Evolutionary conservation across 2,329 filamentous ascomycete species (phyloP), one percentile per base, ranked within the genome.

Genomic region (Nannizziopsis barbatae): DNA sequence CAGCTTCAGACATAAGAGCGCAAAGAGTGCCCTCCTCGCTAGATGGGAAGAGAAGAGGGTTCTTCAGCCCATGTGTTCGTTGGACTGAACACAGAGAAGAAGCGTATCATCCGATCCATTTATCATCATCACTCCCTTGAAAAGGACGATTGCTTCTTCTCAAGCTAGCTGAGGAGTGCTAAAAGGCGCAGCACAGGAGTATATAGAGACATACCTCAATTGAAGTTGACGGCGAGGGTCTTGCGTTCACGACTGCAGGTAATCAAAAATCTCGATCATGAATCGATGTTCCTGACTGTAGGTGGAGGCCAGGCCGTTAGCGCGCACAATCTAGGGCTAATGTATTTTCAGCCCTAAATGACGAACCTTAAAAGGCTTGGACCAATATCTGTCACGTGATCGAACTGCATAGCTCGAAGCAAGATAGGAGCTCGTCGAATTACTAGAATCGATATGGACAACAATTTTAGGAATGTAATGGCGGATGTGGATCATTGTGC

Each of bases 51-150:
- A 60, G 60, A 69, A 63, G 71, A 78, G 76, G 78, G 78, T 79
- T 83, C 78, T 81, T 80, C 75, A 79, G 76, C 79, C 79, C 76
- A 69, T 77, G 68, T 63, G 61, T 69, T 42, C 32, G 7, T 33
- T 27, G 22, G 7, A 4, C 36, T 10, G n/a, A 42, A 22, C 60
- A 46, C 22, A 57, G 62, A 60, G 61, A 60, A 64, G 61, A 67
- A 59, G 64, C 65, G 66, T 69, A 68, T 69, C 65, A 67, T 66
- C 59, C 41, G 41, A 41, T 22, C 42, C 9, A 7, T n/a, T n/a
- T 27, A 27, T 27, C 22, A 4, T 32, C 36, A 39, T 39, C 35
- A 31, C 22, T 45, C 22, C 36, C 36, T 11, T 33, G 18, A 32
- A 27, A 9, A 59, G 32, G 50, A 62, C 64, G 66, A 69, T 69